These are phyloP conservation scores for Cardiosporidium cionae DNA, from an alignment of 169 alveolate species.

Conservation along the genomic window DNA sequence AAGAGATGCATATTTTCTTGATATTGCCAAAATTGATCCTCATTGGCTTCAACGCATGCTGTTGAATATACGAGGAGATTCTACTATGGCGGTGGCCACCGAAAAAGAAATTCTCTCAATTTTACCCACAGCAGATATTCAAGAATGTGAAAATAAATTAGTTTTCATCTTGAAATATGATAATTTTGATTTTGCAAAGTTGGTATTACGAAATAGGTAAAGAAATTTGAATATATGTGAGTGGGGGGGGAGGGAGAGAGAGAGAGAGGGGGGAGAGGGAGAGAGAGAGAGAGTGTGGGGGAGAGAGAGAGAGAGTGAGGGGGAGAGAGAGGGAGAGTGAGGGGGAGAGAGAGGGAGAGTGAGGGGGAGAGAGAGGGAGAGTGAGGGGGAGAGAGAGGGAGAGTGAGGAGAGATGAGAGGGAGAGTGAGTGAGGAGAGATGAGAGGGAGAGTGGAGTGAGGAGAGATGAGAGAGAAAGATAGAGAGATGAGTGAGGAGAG, in stretches of 20 bases:
- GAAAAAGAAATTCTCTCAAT: conserved; percentile 71
- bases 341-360: conserved; percentile 1
- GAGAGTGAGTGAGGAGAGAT: too few relatives aligned
- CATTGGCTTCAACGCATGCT: conserved; percentile 93
- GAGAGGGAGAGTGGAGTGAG: too few relatives aligned
- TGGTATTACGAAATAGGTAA: conserved; percentile 48
- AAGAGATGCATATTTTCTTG: conserved; percentile 55
- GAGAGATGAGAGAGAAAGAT: too few relatives aligned
- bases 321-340: not conserved
- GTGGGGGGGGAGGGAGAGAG: not conserved
- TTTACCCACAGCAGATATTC: conserved; percentile 67
- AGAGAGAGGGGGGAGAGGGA: conserved; percentile 16
- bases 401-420: not conserved
- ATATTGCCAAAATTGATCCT: conserved; percentile 77
- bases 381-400: not conserved
- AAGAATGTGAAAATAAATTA: conserved; percentile 86
- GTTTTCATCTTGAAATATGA: conserved; percentile 81
- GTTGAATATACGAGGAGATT: conserved; percentile 61
- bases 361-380: conserved; percentile 19
- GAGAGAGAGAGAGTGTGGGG: conserved; percentile 16
- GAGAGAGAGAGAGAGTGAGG: conserved; percentile 9
- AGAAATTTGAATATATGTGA: conserved; percentile 9
- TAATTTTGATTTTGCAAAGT: conserved; percentile 78
- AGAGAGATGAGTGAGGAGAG: too few relatives aligned
- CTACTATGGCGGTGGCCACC: conserved; percentile 68